Evolutionary conservation across 1,284 basidiomycete genomes (phyloP).

Genomic region (Chalciporus sp.): DNA sequence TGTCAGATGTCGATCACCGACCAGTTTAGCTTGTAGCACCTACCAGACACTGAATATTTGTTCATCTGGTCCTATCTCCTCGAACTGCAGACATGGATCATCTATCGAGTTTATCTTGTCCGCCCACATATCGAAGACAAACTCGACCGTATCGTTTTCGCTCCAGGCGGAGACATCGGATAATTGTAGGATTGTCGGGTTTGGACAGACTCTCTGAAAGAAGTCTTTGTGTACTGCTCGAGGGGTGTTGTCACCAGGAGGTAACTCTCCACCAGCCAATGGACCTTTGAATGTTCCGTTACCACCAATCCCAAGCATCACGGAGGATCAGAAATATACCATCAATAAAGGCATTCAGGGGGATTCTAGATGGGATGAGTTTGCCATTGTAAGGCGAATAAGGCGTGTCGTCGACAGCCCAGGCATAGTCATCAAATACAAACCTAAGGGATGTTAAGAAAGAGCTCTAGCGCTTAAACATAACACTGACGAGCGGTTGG

Average conservation of each 20-base stretch:
- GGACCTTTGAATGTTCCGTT: slow-evolving; percentile 35
- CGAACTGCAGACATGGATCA: slow-evolving; percentile 39
- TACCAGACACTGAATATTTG: slow-evolving; percentile 32
- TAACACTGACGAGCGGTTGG: slow-evolving; percentile 28
- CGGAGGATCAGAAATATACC: slow-evolving; percentile 16
- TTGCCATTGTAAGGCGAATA: slow-evolving; percentile 34
- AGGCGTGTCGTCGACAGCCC: slow-evolving; percentile 29
- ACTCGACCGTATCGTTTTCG: slow-evolving; percentile 23
- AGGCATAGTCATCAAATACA: slow-evolving; percentile 41
- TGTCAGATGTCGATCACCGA: too few species aligned
- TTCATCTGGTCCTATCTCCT: slow-evolving; percentile 22
- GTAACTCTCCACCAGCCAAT: slow-evolving; percentile 39
- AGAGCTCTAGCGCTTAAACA: too few species aligned
- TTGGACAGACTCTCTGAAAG: slow-evolving; percentile 40
- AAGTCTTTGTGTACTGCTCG: slow-evolving; percentile 37
- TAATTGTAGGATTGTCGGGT: slow-evolving; percentile 30
- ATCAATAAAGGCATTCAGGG: slow-evolving; percentile 29
- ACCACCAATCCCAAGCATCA: too few species aligned
- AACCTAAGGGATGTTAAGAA: slow-evolving; percentile 3
- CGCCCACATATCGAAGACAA: slow-evolving; percentile 36
- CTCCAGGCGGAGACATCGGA: slow-evolving; percentile 25
- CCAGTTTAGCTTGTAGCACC: too few species aligned
- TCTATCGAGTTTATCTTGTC: slow-evolving; percentile 32
- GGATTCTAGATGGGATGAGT: slow-evolving; percentile 40
- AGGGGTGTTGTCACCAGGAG: slow-evolving; percentile 32